Base-by-base conservation (phyloP, 768 basidiomycete genomes). In the Lactarius akahatsu region DNA sequence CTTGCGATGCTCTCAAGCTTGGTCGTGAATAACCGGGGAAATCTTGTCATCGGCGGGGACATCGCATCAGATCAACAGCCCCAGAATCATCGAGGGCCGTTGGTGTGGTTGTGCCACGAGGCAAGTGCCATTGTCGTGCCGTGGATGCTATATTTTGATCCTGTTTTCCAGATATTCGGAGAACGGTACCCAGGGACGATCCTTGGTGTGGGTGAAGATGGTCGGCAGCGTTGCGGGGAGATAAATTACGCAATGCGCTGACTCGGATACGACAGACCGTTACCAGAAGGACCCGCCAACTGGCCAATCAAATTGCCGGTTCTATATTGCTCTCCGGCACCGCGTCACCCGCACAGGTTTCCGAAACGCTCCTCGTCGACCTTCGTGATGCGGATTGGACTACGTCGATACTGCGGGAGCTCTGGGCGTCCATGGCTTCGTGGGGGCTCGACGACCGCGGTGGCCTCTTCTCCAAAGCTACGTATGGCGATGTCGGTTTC, bases 101-200 rank as follows among this genome's bases (percentile, higher is more conserved):
- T 62, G 34, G 47, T 65, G n/a, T 66, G 59, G 64, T 45, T 66
- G 38, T 68, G 64, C 43, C 59, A 62, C 52, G 67, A 68, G 50
- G 67, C 41, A 38, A 32, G 47, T 40, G 4, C 16, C 16, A 13
- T 47, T 52, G 16, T 28, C 23, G n/a, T 47, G 13, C 23, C 34
- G 28, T 26, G 26, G 18, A 16, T 26, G 11, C 23, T 9, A 8
- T 28, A 6, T 23, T n/a, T 23, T 41, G 0, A 16, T 20, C 28
- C 6, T 15, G 18, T 36, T 38, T 30, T 23, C 41, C 38, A 58
- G 56, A 43, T 68, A 16, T 59, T 66, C 28, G 60, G 56, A 26
- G 64, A 68, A 32, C 63, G 64, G 28, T 68, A 65, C 57, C 47
- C 60, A 5, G 67, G 67, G 18, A 52, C 59, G 15, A 13, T 67